Evolutionary conservation across 257 asterid genomes (phyloP), one percentile per base, ranked within the genome.

Genomic region (Fraxinus anomala): DNA sequence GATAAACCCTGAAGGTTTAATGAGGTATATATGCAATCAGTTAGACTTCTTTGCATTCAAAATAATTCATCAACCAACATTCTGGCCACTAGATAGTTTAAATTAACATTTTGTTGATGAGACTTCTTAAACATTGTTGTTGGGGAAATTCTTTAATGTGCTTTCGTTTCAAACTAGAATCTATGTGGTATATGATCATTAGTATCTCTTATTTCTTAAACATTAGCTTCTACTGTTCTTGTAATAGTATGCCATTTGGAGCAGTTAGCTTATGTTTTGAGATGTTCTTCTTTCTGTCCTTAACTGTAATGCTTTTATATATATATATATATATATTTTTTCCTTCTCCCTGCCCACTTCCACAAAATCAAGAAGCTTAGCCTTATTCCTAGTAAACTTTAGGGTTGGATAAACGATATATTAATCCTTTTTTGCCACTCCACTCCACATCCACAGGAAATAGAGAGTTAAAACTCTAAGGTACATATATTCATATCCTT

Each of bases 401-500:
- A 8, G 16, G 68, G 30, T 9, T 61, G 33, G 30, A 23, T 61
- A 61, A 3, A 21, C 3, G 33, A 61, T 61, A 61, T 21, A 11
- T 8, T 61, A 61, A 61, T 21, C 61, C 26, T 40, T 72, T 68
- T 67, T 36, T 42, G 12, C 40, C 51, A 37, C 28, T 63, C 67
- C 73, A 39, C 33, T 34, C 2, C 59, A 1, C 63, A 47, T 70
- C 76, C 59, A 71, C 36, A 44, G 21, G 24, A 76, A 26, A 80
- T 79, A 47, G 10, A 56, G 73, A 47, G 8, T 39, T 40, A 70
- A 74, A 59, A n/a, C 73, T 68, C 47, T 76, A 39, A 39, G 79
- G 59, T 80, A 70, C 81, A 44, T 67, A 6, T 59, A 73, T 83
- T 81, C 63, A 75, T 68, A 69, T 85, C 74, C 85, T 79, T 86